phyloP scores from a whole-genome alignment of 225 moss, liverwort and hornwort genomes.

The Rhytidiadelphus loreus region DNA sequence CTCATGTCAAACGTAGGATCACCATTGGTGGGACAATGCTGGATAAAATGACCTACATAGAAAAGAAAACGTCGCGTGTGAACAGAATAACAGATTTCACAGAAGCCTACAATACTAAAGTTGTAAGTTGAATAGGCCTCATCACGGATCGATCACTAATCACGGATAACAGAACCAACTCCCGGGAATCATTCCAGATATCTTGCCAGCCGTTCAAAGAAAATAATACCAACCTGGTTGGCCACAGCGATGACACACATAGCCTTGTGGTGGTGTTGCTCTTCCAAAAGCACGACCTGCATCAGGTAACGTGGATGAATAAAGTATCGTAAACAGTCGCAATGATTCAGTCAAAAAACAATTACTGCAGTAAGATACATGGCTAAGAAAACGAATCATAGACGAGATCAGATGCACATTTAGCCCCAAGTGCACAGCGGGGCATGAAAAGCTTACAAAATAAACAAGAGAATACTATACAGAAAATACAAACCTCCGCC shows the following conservation, averaged over 20 bases:
- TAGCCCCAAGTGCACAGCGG: not conserved
- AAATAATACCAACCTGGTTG: slow-evolving; percentile 61
- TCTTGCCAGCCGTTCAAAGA: not conserved
- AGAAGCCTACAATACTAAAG: not conserved
- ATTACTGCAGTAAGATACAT: not conserved
- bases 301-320: not conserved
- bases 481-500: slow-evolving; percentile 20
- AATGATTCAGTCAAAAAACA: not conserved
- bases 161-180: not conserved
- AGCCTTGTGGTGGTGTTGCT: slow-evolving; percentile 90
- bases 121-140: not conserved
- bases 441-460: not conserved
- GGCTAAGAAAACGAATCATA: not conserved
- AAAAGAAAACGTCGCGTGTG: not conserved
- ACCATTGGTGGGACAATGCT: slow-evolving; percentile 97
- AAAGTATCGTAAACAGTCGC: not conserved
- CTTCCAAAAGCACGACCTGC: slow-evolving; percentile 87
- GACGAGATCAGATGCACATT: not conserved
- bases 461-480: not conserved
- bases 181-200: not conserved
- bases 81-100: not conserved
- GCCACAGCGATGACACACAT: slow-evolving; percentile 98
- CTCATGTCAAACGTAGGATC: slow-evolving; percentile 93
- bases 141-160: not conserved
- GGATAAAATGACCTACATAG: slow-evolving; percentile 79